These are phyloP conservation scores for Amanita molliuscula DNA, from an alignment of 768 basidiomycete genomes.

Conservation along the genomic window DNA sequence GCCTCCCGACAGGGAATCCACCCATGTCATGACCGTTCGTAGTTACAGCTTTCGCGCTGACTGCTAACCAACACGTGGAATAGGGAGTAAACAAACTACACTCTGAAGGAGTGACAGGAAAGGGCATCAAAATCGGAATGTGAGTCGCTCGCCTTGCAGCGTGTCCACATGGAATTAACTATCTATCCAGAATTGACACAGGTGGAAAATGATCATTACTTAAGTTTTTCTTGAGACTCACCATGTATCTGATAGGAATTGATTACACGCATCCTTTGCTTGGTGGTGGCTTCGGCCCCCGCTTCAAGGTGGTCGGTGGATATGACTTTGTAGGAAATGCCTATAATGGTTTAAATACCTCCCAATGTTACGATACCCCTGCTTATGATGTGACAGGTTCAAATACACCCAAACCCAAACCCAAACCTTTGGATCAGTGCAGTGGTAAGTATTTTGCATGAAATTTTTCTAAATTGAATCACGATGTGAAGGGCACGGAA, in stretches of 20 bases:
- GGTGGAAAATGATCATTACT: constrained; percentile 11
- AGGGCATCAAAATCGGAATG: constrained; percentile 62
- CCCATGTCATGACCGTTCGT: constrained; percentile 44
- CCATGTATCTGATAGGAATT: constrained; percentile 19
- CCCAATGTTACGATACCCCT: not conserved
- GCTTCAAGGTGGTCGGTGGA: constrained; percentile 27
- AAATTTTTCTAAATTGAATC: not conserved
- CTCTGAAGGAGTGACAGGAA: constrained; percentile 48
- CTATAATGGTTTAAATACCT: constrained; percentile 17
- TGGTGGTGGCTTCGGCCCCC: constrained; percentile 28
- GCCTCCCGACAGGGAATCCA: constrained; percentile 36
- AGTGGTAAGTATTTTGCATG: constrained; percentile 2
- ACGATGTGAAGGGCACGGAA: constrained; percentile 3
- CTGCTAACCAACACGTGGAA: not conserved
- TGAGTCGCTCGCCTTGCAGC: constrained; percentile 16
- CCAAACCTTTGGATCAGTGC: constrained; percentile 5
- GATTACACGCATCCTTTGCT: constrained; percentile 34
- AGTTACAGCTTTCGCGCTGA: not conserved
- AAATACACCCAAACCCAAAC: not conserved
- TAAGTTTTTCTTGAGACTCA: not conserved
- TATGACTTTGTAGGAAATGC: constrained; percentile 33
- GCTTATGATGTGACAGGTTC: not conserved
- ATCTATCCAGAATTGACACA: constrained; percentile 33
- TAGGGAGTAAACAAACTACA: constrained; percentile 60
- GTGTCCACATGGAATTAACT: not conserved